Percentiles rank a stretch among this genome's conserved stretches.
These are phyloP conservation scores for Ilex paraguariensis DNA, from an alignment of 305 asterid species.

Conservation along the genomic window DNA sequence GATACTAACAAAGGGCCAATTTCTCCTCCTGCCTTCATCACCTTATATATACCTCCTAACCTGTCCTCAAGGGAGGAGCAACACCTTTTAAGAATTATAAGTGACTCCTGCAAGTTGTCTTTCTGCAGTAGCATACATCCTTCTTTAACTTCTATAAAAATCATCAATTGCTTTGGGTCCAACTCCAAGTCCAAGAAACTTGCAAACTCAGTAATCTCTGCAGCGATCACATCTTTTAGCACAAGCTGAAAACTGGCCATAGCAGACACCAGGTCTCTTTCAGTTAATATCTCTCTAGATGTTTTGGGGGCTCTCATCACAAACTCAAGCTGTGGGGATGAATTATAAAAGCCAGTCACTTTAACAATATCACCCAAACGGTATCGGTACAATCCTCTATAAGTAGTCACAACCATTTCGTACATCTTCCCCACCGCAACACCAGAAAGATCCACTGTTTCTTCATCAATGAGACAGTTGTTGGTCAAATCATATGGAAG, in stretches of 20 bases:
- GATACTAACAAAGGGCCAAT: constrained; percentile 7
- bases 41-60: constrained; percentile 13
- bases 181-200: constrained; percentile 2
- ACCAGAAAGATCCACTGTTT: constrained; percentile 1
- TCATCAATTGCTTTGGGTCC: constrained; percentile 5
- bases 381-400: constrained; percentile 16
- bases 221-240: constrained; percentile 7
- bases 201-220: constrained; percentile 12
- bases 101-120: constrained; percentile 2
- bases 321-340: constrained; percentile 18
- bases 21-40: constrained; percentile 17
- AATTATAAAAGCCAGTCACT: constrained; percentile 15
- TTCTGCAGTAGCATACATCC: constrained; percentile 1
- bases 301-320: constrained; percentile 19
- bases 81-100: constrained; percentile 3
- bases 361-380: constrained; percentile 14
- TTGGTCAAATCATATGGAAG: constrained; percentile 9
- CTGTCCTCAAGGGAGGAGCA: constrained; percentile 3
- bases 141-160: constrained; percentile 10
- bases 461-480: not conserved
- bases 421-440: constrained; percentile 15
- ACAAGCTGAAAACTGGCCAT: constrained; percentile 7
- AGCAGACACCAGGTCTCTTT: constrained; percentile 14
- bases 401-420: constrained; percentile 17
- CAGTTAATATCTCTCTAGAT: constrained; percentile 12